Conservation (phyloP, 1,284 basidiomycete genomes). For the Coniferiporia sulphurascens region DNA sequence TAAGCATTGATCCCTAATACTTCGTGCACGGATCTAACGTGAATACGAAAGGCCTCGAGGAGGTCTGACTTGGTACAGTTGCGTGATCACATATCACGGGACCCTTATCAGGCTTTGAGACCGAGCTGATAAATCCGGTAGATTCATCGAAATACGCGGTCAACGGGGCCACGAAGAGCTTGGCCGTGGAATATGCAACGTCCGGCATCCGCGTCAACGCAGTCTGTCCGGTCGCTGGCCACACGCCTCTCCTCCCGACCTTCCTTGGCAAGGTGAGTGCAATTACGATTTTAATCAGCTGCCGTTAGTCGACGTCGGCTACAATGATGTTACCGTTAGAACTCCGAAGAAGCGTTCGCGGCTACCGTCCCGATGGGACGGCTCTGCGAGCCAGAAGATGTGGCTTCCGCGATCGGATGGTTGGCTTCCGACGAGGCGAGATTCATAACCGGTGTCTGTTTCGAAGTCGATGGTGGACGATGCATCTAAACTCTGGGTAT, state of each 20-base stretch:
- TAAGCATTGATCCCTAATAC: neutral
- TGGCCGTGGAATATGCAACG: neutral
- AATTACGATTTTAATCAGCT: neutral
- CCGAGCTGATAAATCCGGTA: constrained; percentile 6
- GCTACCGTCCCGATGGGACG: constrained; percentile 16
- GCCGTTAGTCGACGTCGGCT: neutral
- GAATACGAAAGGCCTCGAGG: constrained; percentile 11
- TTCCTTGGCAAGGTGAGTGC: constrained; percentile 13
- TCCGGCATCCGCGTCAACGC: constrained; percentile 10
- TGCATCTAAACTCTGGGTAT: constrained; percentile 2
- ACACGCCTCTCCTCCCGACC: constrained; percentile 12
- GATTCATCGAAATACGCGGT: neutral
- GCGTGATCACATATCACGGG: constrained; percentile 2
- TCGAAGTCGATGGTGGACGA: constrained; percentile 78
- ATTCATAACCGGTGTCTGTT: constrained; percentile 82
- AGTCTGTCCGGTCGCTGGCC: constrained; percentile 16
- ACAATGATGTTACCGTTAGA: neutral
- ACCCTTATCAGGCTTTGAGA: neutral
- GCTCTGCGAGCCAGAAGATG: constrained; percentile 14
- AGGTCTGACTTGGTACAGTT: constrained; percentile 18
- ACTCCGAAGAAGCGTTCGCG: constrained; percentile 6
- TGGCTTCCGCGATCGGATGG: constrained; percentile 65
- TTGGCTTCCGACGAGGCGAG: constrained; percentile 80
- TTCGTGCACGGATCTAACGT: neutral
- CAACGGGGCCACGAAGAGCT: constrained; percentile 1